Base-by-base conservation (phyloP, 176 grass and related monocot species). In the Phoenix roebelenii region DNA sequence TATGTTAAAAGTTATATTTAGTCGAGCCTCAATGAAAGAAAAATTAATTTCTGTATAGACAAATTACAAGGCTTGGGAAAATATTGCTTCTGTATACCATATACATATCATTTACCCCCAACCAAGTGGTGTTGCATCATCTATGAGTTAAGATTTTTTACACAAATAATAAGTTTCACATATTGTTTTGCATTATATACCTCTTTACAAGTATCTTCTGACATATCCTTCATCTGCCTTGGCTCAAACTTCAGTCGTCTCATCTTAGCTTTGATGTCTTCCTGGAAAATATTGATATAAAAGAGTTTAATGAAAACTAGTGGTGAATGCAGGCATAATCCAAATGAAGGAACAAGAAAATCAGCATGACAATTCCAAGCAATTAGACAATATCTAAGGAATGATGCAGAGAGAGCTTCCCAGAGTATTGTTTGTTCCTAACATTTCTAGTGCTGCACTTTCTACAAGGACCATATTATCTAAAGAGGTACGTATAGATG, bases 161-260 rank as follows among this genome's bases (percentile, higher is more conserved):
- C 5, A 48, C 17, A 12, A 16, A 61, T 48, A 3, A 18, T 1
- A 61, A 20, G 1, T 23, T 25, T 52, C 18, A 65, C 63, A 49
- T 65, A 25, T 15, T 52, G 49, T 15, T 65, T 65, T 9, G 48
- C 48, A 3, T 48, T 65, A 16, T 18, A 7, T 52, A 50, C 63
- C 51, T 65, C 63, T 25, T 28, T 65, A 23, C 49, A 52, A 15
- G 63, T 50, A 18, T 18, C 49, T 26, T 5, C 48, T 65, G 22
- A 65, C 63, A 65, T 65, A 16, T 65, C 49, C 49, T 18, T 65
- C 15, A 50, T 65, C 22, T 52, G 63, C 63, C 18, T 52, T 16
- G 50, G 49, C 20, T 65, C 49, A 9, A 52, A 18, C 51, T 17
- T 65, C 23, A 65, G 23, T 5, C 23, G 6, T 23, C 63, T 52